These are phyloP conservation scores for Hemileccinum rubropunctum DNA, from an alignment of 768 basidiomycete species.

Conservation along the genomic window DNA sequence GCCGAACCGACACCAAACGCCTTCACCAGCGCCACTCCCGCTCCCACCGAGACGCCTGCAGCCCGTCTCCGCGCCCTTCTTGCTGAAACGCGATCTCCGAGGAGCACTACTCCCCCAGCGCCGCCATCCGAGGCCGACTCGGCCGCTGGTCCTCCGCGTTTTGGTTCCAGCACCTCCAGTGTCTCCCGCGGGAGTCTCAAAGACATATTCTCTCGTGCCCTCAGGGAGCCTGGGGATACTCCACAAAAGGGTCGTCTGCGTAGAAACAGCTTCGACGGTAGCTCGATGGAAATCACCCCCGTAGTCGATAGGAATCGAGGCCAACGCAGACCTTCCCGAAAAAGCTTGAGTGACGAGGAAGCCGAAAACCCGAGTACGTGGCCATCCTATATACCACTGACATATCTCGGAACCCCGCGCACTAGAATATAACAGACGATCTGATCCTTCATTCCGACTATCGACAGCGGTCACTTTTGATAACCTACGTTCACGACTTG, in stretches of 20 bases:
- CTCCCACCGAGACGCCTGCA: constrained; percentile 47
- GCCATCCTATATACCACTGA: constrained; percentile 5
- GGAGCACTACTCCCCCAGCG: constrained; percentile 26
- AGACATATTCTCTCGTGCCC: constrained; percentile 63
- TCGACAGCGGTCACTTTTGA: constrained; percentile 48
- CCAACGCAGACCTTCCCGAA: constrained; percentile 49
- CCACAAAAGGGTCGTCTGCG: constrained; percentile 53
- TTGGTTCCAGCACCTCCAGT: constrained; percentile 38
- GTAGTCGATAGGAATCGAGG: constrained; percentile 39
- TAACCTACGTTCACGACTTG: constrained; percentile 45
- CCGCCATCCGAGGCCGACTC: constrained; percentile 30
- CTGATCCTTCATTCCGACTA: constrained; percentile 38
- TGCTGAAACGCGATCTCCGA: constrained; percentile 41
- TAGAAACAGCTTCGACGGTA: constrained; percentile 58
- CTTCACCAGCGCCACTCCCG: constrained; percentile 8
- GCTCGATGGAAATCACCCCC: constrained; percentile 58
- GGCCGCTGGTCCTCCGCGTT: constrained; percentile 5
- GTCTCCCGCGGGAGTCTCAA: constrained; percentile 57
- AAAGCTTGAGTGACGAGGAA: constrained; percentile 70
- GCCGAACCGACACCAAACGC: constrained; percentile 1
- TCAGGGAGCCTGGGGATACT: constrained; percentile 62
- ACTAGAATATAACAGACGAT: constrained; percentile 25
- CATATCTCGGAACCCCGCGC: constrained; percentile 3
- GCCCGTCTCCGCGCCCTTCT: constrained; percentile 63
- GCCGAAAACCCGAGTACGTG: constrained; percentile 53